phyloP scores from a whole-genome alignment of 2,329 filamentous ascomycete genomes.

The Trichoderma hamatum region DNA sequence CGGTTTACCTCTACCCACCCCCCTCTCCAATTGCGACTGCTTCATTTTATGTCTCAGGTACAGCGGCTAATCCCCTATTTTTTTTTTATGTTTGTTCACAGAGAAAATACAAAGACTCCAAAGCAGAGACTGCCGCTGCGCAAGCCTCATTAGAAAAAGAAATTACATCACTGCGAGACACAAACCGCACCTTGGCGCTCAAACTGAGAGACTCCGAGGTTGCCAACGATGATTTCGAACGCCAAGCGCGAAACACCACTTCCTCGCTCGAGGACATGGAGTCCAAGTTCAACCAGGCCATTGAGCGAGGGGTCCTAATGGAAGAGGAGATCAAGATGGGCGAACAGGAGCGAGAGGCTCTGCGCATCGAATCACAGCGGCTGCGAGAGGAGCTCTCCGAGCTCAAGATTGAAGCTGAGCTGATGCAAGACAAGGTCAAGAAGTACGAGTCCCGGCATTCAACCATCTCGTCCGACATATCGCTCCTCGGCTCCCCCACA shows the following conservation, averaged over 20 bases:
- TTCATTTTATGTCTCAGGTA: background rate
- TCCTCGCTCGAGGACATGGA: conserved; percentile 96
- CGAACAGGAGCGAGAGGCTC: conserved; percentile 85
- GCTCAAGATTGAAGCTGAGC: conserved; percentile 91
- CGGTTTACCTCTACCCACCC: background rate
- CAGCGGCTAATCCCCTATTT: conserved; percentile 26
- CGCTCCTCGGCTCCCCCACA: conserved; percentile 67
- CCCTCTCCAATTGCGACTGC: background rate
- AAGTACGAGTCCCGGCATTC: conserved; percentile 65
- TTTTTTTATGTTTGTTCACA: conserved; percentile 40
- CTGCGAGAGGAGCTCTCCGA: conserved; percentile 90
- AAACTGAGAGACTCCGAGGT: conserved; percentile 94
- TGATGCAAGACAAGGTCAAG: conserved; percentile 90
- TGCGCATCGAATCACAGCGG: conserved; percentile 89
- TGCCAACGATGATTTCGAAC: conserved; percentile 96
- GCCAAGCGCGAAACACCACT: conserved; percentile 91
- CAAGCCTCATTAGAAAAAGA: conserved; percentile 92
- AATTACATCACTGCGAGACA: conserved; percentile 85
- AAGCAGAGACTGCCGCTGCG: conserved; percentile 79
- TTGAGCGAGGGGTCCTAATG: conserved; percentile 88
- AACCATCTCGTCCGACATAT: conserved; percentile 63
- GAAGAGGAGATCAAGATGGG: conserved; percentile 92
- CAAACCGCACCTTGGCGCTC: conserved; percentile 78
- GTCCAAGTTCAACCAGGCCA: conserved; percentile 92
- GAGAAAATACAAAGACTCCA: conserved; percentile 96